Evolutionary conservation across 2,329 filamentous ascomycete genomes (phyloP).

Genomic region (Ophiostoma australiae): DNA sequence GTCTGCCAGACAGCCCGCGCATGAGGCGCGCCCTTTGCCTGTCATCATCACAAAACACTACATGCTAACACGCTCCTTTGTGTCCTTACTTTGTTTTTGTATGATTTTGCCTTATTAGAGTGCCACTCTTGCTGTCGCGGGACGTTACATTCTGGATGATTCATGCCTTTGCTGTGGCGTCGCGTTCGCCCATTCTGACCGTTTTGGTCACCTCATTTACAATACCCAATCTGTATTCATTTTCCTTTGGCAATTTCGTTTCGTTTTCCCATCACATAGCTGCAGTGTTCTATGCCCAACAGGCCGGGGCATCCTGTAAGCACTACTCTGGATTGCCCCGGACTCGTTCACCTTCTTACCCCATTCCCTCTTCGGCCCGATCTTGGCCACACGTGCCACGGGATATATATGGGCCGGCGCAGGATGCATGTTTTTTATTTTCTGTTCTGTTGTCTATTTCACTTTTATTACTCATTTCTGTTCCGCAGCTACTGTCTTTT

Average conservation of each 20-base stretch:
- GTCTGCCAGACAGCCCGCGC: neutral
- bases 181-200: neutral
- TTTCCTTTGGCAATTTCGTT: neutral
- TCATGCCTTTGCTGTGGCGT: neutral
- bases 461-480: neutral
- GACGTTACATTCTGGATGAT: neutral
- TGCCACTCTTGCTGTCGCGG: neutral
- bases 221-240: neutral
- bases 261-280: neutral
- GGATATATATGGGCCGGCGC: neutral
- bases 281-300: neutral
- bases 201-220: neutral
- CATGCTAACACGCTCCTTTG: too few relatives aligned
- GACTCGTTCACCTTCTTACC: neutral
- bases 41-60: neutral
- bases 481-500: too few relatives aligned
- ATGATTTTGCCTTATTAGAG: neutral
- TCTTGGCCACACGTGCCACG: slow-evolving; percentile 7
- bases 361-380: neutral
- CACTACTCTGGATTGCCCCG: neutral
- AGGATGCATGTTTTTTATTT: neutral
- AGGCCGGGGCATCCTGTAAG: neutral
- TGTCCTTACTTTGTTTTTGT: neutral
- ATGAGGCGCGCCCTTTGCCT: neutral
- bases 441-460: neutral